Conservation (phyloP, 306 rosid species). For the Lathyrus tuberosus region DNA sequence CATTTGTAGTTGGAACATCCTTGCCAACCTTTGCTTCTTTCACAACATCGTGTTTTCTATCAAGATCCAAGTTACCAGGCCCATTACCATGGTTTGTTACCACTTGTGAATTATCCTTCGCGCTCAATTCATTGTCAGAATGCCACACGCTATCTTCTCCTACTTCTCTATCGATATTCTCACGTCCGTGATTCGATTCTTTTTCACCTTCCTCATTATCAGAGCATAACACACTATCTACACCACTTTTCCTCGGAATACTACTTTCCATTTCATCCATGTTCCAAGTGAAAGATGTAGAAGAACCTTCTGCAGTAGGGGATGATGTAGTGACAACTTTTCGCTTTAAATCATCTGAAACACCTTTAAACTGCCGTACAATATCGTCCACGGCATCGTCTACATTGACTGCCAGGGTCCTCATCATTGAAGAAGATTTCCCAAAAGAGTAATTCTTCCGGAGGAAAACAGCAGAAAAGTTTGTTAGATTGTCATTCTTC, state of each 20-base stretch:
- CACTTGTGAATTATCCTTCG: conserved; percentile 59
- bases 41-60: conserved; percentile 47
- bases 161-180: conserved; percentile 43
- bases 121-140: conserved; percentile 77
- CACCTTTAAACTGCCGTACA: conserved; percentile 94
- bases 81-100: conserved; percentile 50
- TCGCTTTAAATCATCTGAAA: conserved; percentile 85
- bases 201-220: conserved; percentile 68
- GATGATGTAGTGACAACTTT: conserved; percentile 69
- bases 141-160: conserved; percentile 56
- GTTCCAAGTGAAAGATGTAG: conserved; percentile 44
- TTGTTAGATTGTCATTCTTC: conserved; percentile 25
- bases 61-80: conserved; percentile 45
- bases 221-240: conserved; percentile 60
- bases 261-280: conserved; percentile 54
- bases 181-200: conserved; percentile 44
- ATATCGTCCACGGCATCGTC: conserved; percentile 98
- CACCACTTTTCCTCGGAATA: conserved; percentile 47
- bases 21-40: conserved; percentile 50
- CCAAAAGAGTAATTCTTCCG: conserved; percentile 88
- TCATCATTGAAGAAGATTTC: conserved; percentile 93
- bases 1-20: conserved; percentile 48
- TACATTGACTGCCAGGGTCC: conserved; percentile 94
- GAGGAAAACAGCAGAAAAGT: conserved; percentile 20
- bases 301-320: conserved; percentile 48